A percentile compares a stretch with the other conserved stretches of the same genome.
Conservation (phyloP, 257 asterid genomes). For the Dorcoceras hygrometricum region DNA sequence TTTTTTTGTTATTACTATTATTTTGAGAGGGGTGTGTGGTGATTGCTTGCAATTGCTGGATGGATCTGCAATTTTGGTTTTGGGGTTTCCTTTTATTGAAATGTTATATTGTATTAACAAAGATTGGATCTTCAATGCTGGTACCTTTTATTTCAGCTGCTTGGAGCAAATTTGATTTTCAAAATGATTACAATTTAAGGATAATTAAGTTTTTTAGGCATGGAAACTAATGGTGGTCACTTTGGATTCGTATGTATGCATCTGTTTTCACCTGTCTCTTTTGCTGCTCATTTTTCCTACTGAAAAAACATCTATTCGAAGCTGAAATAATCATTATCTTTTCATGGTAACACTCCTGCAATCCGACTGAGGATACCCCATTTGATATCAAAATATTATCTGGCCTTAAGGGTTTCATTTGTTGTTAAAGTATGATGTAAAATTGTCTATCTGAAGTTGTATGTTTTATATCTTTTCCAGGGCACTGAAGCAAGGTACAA, state of each 20-base stretch:
- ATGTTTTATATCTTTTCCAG: constrained; percentile 26
- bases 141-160: neutral
- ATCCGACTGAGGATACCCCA: neutral
- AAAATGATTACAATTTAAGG: no score
- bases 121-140: neutral
- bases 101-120: neutral
- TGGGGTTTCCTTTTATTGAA: neutral
- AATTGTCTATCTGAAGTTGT: constrained; percentile 8
- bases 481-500: constrained; percentile 28
- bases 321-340: no score
- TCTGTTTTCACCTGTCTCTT: neutral
- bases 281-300: neutral
- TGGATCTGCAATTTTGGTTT: neutral
- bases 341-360: neutral
- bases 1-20: no score
- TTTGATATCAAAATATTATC: neutral
- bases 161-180: neutral
- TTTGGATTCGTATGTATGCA: neutral
- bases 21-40: no score
- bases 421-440: neutral
- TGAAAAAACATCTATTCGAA: no score
- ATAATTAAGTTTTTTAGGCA: neutral
- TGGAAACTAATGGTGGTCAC: neutral
- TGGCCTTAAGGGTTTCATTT: neutral
- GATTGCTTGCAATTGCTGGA: neutral